phyloP scores from a whole-genome alignment of 78 protist species.

The Polysphondylium violaceum region DNA sequence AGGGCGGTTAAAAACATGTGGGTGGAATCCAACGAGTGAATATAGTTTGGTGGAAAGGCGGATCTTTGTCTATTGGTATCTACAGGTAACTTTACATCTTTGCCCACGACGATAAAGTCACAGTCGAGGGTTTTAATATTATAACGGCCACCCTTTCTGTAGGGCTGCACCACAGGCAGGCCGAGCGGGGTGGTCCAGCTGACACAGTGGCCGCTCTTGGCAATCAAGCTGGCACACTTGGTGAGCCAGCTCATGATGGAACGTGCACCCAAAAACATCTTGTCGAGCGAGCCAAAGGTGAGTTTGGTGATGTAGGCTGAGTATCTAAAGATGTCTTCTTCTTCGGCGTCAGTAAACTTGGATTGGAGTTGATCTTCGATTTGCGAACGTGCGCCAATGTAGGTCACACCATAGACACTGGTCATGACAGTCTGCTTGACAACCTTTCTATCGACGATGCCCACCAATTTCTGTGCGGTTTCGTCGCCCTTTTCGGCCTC shows the following conservation, averaged over 20 bases:
- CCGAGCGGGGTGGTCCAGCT: constrained; percentile 95
- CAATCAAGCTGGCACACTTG: constrained; percentile 55
- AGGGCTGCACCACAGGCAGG: constrained; percentile 93
- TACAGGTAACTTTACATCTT: constrained; percentile 45
- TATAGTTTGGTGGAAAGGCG: constrained; percentile 97
- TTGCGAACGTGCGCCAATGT: constrained; percentile 93
- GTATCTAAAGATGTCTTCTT: not conserved
- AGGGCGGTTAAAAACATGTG: constrained; percentile 95
- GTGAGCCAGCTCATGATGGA: constrained; percentile 91
- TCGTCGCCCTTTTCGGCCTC: constrained; percentile 42
- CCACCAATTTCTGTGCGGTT: constrained; percentile 34
- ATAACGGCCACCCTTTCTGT: constrained; percentile 56
- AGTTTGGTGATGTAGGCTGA: constrained; percentile 38
- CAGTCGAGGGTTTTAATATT: constrained; percentile 1
- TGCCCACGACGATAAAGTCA: constrained; percentile 3
- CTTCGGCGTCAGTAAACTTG: not conserved
- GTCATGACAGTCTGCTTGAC: constrained; percentile 98
- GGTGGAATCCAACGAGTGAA: constrained; percentile 96
- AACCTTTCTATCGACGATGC: constrained; percentile 87
- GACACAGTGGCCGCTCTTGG: constrained; percentile 75
- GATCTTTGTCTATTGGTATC: constrained; percentile 70
- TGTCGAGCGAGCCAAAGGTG: constrained; percentile 77
- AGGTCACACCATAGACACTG: constrained; percentile 96
- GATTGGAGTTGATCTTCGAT: constrained; percentile 52
- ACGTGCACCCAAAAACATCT: constrained; percentile 88